Percentiles rank a stretch among this genome's conserved stretches.
Conservation (phyloP, 140 eudicot genomes). For the Bidens hawaiensis region DNA sequence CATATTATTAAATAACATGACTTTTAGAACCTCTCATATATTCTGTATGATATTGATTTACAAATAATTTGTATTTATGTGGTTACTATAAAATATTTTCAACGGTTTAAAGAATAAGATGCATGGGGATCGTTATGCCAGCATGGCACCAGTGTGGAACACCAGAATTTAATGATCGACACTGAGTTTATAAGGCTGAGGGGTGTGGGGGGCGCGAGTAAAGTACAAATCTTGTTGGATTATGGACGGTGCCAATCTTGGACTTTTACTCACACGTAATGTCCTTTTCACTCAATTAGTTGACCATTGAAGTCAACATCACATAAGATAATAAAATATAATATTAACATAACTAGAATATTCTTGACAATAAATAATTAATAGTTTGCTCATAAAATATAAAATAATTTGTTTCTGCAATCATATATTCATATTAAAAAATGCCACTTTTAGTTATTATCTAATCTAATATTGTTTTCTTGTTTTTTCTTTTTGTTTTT, state of each 20-base stretch:
- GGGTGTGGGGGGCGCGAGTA: slow-evolving; percentile 10
- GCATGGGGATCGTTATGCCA: slow-evolving; percentile 22
- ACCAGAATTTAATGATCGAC: slow-evolving; percentile 1
- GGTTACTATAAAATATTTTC: too few relatives aligned
- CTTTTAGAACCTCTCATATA: not conserved
- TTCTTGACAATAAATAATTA: not conserved
- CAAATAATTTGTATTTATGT: too few relatives aligned
- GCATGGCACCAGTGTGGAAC: slow-evolving; percentile 13
- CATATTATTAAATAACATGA: too few relatives aligned
- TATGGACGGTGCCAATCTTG: slow-evolving; percentile 37
- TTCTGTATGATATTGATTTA: too few relatives aligned
- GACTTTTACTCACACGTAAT: slow-evolving; percentile 9
- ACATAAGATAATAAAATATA: not conserved
- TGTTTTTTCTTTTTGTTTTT: too few relatives aligned
- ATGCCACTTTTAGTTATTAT: too few relatives aligned
- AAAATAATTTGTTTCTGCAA: too few relatives aligned
- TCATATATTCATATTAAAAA: too few relatives aligned
- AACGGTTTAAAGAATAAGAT: not conserved
- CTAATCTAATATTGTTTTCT: too few relatives aligned
- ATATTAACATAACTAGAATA: not conserved
- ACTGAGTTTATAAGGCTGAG: not conserved
- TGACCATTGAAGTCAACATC: not conserved
- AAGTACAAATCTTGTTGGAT: slow-evolving; percentile 8
- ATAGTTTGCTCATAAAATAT: too few relatives aligned
- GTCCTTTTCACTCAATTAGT: slow-evolving; percentile 6